Evolutionary conservation across 108 stramenopile species (phyloP).

Genomic region (Stephanodiscus minutulus): DNA sequence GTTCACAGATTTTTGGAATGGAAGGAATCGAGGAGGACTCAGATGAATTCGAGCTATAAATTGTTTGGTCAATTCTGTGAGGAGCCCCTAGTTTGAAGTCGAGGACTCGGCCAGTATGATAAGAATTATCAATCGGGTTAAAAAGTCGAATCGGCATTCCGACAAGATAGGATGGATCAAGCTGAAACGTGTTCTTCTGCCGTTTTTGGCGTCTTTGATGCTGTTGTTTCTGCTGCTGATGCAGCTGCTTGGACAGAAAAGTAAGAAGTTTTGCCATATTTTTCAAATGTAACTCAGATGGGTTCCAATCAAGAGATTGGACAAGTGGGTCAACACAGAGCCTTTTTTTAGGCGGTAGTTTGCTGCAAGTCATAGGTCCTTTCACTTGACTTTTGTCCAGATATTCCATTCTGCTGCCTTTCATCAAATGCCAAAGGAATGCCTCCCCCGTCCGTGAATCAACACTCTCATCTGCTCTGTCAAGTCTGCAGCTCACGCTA

Average conservation of each 20-base stretch:
- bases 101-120: constrained; percentile 50
- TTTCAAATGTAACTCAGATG: constrained; percentile 31
- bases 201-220: constrained; percentile 16
- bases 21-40: neutral
- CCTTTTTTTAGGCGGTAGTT: neutral
- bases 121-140: constrained; percentile 45
- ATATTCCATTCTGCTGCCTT: constrained; percentile 22
- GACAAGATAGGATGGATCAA: constrained; percentile 45
- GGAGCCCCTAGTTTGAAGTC: constrained; percentile 41
- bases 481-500: neutral
- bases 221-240: constrained; percentile 19
- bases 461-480: constrained; percentile 36
- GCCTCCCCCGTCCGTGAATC: constrained; percentile 33
- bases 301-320: neutral
- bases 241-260: constrained; percentile 33
- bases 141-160: constrained; percentile 45
- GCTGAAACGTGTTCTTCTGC: constrained; percentile 23
- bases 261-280: constrained; percentile 23
- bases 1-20: constrained; percentile 11
- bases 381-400: neutral
- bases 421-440: constrained; percentile 32
- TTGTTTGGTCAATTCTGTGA: constrained; percentile 21
- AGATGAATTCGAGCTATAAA: constrained; percentile 11
- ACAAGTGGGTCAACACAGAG: neutral
- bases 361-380: neutral